Evolutionary conservation across 2,329 filamentous ascomycete genomes (phyloP).

Genomic region (Aspergillus sp.): DNA sequence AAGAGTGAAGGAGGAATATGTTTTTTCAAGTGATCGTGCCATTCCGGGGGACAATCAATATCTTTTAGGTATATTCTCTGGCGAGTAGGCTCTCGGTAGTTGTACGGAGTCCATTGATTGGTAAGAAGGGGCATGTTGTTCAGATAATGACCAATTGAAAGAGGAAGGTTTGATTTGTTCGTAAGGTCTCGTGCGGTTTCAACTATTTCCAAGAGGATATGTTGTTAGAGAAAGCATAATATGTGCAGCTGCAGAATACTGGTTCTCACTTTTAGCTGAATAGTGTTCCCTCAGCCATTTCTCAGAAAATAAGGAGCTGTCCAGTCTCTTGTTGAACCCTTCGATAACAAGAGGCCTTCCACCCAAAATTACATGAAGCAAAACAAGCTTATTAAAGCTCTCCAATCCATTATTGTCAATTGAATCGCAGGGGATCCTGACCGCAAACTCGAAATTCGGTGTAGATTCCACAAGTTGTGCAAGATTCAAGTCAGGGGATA

Average conservation of each 20-base stretch:
- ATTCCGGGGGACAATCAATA: slow-evolving; percentile 86
- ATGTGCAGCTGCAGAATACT: not conserved
- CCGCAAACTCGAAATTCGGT: slow-evolving; percentile 81
- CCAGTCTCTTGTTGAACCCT: slow-evolving; percentile 73
- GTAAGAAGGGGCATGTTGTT: slow-evolving; percentile 79
- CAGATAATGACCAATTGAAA: slow-evolving; percentile 87
- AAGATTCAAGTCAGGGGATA: slow-evolving; percentile 80
- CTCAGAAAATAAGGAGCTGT: slow-evolving; percentile 71
- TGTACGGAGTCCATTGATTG: slow-evolving; percentile 71
- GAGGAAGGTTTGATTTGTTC: slow-evolving; percentile 67
- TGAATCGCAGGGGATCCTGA: slow-evolving; percentile 71
- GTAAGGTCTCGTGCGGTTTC: slow-evolving; percentile 81
- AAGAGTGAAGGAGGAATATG: slow-evolving; percentile 78
- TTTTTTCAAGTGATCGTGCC: slow-evolving; percentile 73
- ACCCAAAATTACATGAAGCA: slow-evolving; percentile 74
- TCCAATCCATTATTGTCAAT: slow-evolving; percentile 72
- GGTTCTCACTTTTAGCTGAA: slow-evolving; percentile 66
- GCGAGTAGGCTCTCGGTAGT: slow-evolving; percentile 71
- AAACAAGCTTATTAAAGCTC: slow-evolving; percentile 79
- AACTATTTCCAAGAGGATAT: slow-evolving; percentile 44
- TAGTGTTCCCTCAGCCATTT: slow-evolving; percentile 76
- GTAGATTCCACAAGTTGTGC: slow-evolving; percentile 68
- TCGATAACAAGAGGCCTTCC: slow-evolving; percentile 89
- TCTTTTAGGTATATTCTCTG: slow-evolving; percentile 95
- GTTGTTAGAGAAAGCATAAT: slow-evolving; percentile 10